These are phyloP conservation scores for Mortierella antarctica DNA, from an alignment of 192 early-diverging fungal species.

Conservation along the genomic window DNA sequence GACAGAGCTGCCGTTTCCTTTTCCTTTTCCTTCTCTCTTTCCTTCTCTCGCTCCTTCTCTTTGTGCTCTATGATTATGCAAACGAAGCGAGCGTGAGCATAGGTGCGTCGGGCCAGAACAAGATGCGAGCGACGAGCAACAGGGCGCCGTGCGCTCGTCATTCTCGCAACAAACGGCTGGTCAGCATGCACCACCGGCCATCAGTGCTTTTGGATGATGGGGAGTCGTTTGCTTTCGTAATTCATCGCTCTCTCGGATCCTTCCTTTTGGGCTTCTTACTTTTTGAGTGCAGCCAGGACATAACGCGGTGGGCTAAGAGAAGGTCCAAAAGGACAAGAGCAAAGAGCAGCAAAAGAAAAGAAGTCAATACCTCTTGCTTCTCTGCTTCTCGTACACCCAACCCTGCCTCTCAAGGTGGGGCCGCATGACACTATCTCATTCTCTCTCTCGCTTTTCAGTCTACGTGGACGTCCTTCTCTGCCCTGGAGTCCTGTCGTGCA, in stretches of 20 bases:
- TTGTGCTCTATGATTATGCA: conserved; percentile 40
- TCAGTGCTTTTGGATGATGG: not conserved
- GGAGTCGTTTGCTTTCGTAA: not conserved
- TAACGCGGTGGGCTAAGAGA: conserved; percentile 9
- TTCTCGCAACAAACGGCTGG: not conserved
- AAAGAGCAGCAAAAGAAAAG: not conserved
- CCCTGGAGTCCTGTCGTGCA: no score
- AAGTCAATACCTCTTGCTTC: not conserved
- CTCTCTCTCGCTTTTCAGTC: no score
- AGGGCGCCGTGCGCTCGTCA: not conserved
- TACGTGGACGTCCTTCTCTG: no score
- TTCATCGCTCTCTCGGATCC: not conserved
- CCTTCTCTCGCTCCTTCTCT: conserved; percentile 51
- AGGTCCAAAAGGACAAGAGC: not conserved
- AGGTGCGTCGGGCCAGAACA: no score
- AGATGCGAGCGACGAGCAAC: no score
- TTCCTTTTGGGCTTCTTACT: conserved; percentile 20
- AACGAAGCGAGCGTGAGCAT: not conserved
- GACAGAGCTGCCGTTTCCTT: conserved; percentile 39
- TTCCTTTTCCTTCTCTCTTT: conserved; percentile 44
- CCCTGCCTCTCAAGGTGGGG: not conserved
- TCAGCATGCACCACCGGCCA: no score
- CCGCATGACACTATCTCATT: no score
- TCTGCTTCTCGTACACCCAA: not conserved
- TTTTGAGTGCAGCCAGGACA: conserved; percentile 55